A percentile compares a stretch with the other conserved stretches of the same genome.
These are phyloP conservation scores for Cryptosporidium canis DNA, from an alignment of 169 alveolate species.

Conservation along the genomic window DNA sequence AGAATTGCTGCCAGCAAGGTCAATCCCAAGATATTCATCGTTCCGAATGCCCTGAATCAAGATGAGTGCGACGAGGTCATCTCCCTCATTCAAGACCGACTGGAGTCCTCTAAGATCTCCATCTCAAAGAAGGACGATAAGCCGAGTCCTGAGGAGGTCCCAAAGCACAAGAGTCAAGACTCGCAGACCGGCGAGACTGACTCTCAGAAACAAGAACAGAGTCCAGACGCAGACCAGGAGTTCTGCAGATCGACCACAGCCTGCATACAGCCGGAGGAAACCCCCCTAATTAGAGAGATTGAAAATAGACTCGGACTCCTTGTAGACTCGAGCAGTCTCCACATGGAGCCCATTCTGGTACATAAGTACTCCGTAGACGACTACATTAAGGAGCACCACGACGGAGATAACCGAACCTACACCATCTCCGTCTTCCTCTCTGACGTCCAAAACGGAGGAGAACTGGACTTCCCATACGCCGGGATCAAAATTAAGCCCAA, in stretches of 20 bases:
- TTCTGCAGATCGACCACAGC: constrained; percentile 55
- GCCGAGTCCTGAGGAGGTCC: not conserved
- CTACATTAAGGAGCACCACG: constrained; percentile 65
- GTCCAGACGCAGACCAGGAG: not conserved
- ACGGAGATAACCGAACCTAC: constrained; percentile 48
- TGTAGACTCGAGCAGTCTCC: constrained; percentile 7
- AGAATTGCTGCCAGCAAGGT: constrained; percentile 61
- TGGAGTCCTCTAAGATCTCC: constrained; percentile 48
- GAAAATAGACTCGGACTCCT: constrained; percentile 63
- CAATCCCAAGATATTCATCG: constrained; percentile 39
- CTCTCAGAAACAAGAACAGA: not conserved
- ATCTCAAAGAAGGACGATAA: constrained; percentile 5
- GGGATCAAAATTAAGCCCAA: constrained; percentile 67
- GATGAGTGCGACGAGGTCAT: constrained; percentile 47
- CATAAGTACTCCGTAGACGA: constrained; percentile 28
- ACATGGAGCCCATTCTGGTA: constrained; percentile 60
- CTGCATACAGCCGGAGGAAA: constrained; percentile 64
- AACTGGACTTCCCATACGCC: constrained; percentile 63
- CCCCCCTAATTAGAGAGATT: constrained; percentile 28
- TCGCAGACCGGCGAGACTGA: not conserved
- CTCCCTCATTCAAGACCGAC: constrained; percentile 10
- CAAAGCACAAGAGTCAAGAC: not conserved
- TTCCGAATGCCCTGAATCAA: constrained; percentile 49
- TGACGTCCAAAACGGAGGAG: constrained; percentile 59
- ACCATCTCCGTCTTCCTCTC: constrained; percentile 48